Percentiles rank a stretch among this genome's conserved stretches.
Evolutionary conservation across 176 grass and related monocot genomes (phyloP).

Genomic region (Melocanna baccifera): DNA sequence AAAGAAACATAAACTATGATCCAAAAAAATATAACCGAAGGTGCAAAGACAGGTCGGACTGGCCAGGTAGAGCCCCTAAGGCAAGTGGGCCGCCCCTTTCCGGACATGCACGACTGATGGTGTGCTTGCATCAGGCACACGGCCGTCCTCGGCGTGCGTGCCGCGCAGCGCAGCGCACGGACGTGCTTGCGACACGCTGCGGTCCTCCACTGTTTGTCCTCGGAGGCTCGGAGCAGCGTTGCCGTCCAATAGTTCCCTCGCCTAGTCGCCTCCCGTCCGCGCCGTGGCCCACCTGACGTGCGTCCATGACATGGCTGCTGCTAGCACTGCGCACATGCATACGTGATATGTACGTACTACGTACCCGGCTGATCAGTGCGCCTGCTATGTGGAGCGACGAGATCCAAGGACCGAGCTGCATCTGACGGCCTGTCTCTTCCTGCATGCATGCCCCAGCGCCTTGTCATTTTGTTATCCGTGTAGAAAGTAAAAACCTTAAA

Average conservation of each 20-base stretch:
- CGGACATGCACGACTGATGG: neutral
- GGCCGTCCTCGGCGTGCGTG: neutral
- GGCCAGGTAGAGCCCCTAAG: no score
- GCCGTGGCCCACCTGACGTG: neutral
- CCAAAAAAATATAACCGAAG: no score
- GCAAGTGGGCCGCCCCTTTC: neutral
- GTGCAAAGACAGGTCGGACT: neutral
- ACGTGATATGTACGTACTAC: neutral
- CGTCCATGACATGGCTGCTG: neutral
- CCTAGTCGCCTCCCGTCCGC: neutral
- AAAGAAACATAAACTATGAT: no score
- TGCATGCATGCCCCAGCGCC: neutral
- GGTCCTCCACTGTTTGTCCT: neutral
- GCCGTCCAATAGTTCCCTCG: neutral
- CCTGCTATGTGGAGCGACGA: neutral
- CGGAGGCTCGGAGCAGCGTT: neutral
- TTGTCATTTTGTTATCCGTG: neutral
- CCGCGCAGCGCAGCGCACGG: neutral
- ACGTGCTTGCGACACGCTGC: neutral
- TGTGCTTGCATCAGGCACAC: conserved; percentile 7
- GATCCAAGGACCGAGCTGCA: neutral
- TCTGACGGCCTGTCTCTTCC: no score
- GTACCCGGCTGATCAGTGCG: neutral
- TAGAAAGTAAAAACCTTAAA: neutral
- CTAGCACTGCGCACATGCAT: neutral